A percentile compares a stretch with the other conserved stretches of the same genome.
Evolutionary conservation across 805 yeast species (phyloP).

Genomic region (Saccharomyces mikatae): DNA sequence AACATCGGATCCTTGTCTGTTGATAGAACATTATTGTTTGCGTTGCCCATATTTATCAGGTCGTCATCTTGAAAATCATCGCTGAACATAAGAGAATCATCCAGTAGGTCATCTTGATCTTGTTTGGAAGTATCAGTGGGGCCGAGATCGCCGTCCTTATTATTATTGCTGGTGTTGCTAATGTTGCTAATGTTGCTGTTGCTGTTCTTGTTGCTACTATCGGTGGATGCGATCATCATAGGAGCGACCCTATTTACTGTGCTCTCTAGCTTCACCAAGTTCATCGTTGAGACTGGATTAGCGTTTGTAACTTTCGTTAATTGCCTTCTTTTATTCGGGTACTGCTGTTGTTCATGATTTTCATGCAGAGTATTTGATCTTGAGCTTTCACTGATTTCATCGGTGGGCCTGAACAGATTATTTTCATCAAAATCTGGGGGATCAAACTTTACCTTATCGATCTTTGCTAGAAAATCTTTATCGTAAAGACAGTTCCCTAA

Average conservation of each 20-base stretch:
- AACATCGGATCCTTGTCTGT: background rate
- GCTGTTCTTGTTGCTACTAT: slow-evolving; percentile 4
- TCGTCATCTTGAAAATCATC: slow-evolving; percentile 38
- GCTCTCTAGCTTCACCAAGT: background rate
- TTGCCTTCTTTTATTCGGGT: slow-evolving; percentile 21
- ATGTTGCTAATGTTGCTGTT: background rate
- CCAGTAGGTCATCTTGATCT: slow-evolving; percentile 33
- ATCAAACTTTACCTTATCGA: slow-evolving; percentile 36
- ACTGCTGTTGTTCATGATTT: slow-evolving; percentile 3
- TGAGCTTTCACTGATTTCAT: slow-evolving; percentile 27
- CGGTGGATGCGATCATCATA: slow-evolving; percentile 1
- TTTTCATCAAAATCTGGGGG: slow-evolving; percentile 41
- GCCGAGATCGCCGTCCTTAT: background rate
- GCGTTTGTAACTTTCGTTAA: slow-evolving; percentile 10
- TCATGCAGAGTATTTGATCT: slow-evolving; percentile 22
- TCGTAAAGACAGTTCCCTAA: slow-evolving; percentile 82
- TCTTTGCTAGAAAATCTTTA: slow-evolving; percentile 47
- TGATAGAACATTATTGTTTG: slow-evolving; percentile 1
- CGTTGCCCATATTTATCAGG: slow-evolving; percentile 28
- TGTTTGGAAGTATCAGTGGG: background rate
- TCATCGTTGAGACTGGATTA: background rate
- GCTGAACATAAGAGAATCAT: slow-evolving; percentile 48
- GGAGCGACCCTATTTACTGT: background rate
- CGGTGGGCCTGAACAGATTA: slow-evolving; percentile 33
- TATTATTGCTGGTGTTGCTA: background rate